A percentile compares a stretch with the other conserved stretches of the same genome.
phyloP scores from a whole-genome alignment of 1,284 basidiomycete species.

The Ustilago trichophora region DNA sequence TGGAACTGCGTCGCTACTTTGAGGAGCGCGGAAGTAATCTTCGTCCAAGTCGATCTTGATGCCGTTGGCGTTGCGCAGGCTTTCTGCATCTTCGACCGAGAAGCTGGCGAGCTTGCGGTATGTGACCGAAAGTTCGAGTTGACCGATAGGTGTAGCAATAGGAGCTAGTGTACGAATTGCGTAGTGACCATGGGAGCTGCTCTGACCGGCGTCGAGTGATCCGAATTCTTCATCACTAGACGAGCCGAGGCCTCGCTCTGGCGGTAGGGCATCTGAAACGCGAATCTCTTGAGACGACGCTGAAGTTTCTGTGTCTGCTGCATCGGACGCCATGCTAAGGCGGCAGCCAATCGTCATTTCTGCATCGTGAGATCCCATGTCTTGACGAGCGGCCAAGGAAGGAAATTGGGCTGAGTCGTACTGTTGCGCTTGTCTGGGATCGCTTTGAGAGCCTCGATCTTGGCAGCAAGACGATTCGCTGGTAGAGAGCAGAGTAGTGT shows the following conservation, averaged over 20 bases:
- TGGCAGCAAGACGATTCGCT: slow-evolving; percentile 48
- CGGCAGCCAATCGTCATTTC: slow-evolving; percentile 52
- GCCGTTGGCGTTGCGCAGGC: slow-evolving; percentile 11
- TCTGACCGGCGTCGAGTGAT: neutral
- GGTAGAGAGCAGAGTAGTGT: slow-evolving; percentile 58
- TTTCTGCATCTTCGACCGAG: slow-evolving; percentile 40
- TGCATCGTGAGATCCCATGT: slow-evolving; percentile 24
- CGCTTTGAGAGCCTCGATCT: slow-evolving; percentile 26
- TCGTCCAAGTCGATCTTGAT: slow-evolving; percentile 52
- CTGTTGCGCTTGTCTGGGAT: slow-evolving; percentile 1
- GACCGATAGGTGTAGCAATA: slow-evolving; percentile 34
- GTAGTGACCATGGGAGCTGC: slow-evolving; percentile 11
- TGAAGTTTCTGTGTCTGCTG: neutral
- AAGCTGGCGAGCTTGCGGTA: slow-evolving; percentile 44
- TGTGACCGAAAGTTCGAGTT: slow-evolving; percentile 40
- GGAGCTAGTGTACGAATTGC: slow-evolving; percentile 12
- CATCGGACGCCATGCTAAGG: slow-evolving; percentile 29
- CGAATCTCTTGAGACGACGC: slow-evolving; percentile 6
- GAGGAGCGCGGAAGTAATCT: slow-evolving; percentile 47
- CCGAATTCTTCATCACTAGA: neutral
- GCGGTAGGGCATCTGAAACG: slow-evolving; percentile 3
- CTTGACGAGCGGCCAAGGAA: slow-evolving; percentile 13
- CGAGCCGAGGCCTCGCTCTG: neutral
- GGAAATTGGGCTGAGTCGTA: slow-evolving; percentile 3
- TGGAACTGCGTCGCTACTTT: neutral